A percentile compares a stretch with the other conserved stretches of the same genome.
Evolutionary conservation across 1,284 basidiomycete species (phyloP).

Genomic region (Megacollybia platyphylla): DNA sequence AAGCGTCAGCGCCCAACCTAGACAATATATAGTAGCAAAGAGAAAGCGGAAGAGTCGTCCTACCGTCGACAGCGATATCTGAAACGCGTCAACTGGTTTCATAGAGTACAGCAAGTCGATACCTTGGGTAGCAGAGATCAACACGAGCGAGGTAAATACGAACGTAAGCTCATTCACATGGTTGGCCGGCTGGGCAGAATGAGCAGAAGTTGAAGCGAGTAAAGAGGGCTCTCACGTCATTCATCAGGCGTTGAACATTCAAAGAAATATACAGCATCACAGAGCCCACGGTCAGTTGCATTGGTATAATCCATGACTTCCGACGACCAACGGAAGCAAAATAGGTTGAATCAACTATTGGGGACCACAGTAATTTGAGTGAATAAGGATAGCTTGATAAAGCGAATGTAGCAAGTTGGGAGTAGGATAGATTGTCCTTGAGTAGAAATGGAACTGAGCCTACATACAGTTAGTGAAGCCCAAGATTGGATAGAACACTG

Average conservation of each 20-base stretch:
- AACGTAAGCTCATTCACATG: slow-evolving; percentile 75
- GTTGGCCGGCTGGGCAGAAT: slow-evolving; percentile 52
- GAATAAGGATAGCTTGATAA: slow-evolving; percentile 95
- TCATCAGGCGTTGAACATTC: slow-evolving; percentile 71
- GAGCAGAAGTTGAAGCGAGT: slow-evolving; percentile 5
- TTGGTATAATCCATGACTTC: slow-evolving; percentile 98
- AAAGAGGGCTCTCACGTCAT: slow-evolving; percentile 46
- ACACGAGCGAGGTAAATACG: slow-evolving; percentile 84
- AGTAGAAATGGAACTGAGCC: slow-evolving; percentile 96
- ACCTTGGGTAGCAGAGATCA: slow-evolving; percentile 97
- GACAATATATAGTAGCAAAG: slow-evolving; percentile 8
- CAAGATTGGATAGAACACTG: slow-evolving; percentile 9
- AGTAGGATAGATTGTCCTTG: slow-evolving; percentile 90
- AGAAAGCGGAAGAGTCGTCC: slow-evolving; percentile 1
- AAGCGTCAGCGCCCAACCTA: slow-evolving; percentile 94
- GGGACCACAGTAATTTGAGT: slow-evolving; percentile 95
- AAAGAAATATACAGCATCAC: slow-evolving; percentile 84
- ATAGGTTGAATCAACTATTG: slow-evolving; percentile 91
- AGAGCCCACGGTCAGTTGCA: slow-evolving; percentile 84
- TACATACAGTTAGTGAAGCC: slow-evolving; percentile 12
- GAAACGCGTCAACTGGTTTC: slow-evolving; percentile 6
- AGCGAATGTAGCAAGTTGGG: slow-evolving; percentile 91
- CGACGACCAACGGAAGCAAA: slow-evolving; percentile 74
- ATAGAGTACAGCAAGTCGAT: slow-evolving; percentile 10
- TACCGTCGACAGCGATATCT: slow-evolving; percentile 97